Percentiles rank a stretch among this genome's conserved stretches.
These are phyloP conservation scores for Eremomyces bilateralis DNA, from an alignment of 495 filamentous ascomycete genomes.

Conservation along the genomic window DNA sequence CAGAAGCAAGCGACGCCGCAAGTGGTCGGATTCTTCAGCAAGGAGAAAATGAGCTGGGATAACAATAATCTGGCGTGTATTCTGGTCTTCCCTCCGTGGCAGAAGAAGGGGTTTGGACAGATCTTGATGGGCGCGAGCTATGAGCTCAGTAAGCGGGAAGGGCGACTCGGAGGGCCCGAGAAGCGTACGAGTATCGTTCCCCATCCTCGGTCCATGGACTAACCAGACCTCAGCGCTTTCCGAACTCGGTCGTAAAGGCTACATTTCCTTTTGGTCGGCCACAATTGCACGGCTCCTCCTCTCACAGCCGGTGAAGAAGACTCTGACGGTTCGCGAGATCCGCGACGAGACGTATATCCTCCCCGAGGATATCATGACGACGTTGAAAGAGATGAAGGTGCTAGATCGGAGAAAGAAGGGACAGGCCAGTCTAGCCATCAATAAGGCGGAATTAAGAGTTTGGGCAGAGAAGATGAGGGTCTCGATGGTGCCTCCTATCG, in stretches of 20 bases:
- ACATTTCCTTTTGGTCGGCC: slow-evolving; percentile 63
- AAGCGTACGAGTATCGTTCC: slow-evolving; percentile 28
- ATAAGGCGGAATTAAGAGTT: slow-evolving; percentile 29
- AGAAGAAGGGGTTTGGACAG: slow-evolving; percentile 68
- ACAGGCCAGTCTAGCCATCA: slow-evolving; percentile 27
- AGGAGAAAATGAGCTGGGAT: slow-evolving; percentile 97
- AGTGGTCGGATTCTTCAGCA: slow-evolving; percentile 90
- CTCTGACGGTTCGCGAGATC: slow-evolving; percentile 32
- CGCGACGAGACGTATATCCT: slow-evolving; percentile 52
- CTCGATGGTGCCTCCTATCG: slow-evolving; percentile 26
- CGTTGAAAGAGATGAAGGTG: slow-evolving; percentile 57
- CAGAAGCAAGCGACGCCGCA: slow-evolving; percentile 21
- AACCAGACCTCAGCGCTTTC: slow-evolving; percentile 32
- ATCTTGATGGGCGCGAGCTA: slow-evolving; percentile 86
- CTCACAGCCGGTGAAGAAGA: slow-evolving; percentile 17
- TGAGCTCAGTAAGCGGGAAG: slow-evolving; percentile 70
- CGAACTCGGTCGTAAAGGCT: slow-evolving; percentile 58
- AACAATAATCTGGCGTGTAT: slow-evolving; percentile 97
- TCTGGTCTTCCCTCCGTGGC: slow-evolving; percentile 87
- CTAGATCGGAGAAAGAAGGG: slow-evolving; percentile 25
- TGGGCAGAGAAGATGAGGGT: slow-evolving; percentile 30
- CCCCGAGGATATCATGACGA: slow-evolving; percentile 59
- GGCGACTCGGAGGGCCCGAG: slow-evolving; percentile 75
- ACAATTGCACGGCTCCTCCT: slow-evolving; percentile 50
- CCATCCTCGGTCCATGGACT: neutral